A percentile compares a stretch with the other conserved stretches of the same genome.
phyloP scores from a whole-genome alignment of 2,329 filamentous ascomycete genomes.

The Xylariaceae sp. region DNA sequence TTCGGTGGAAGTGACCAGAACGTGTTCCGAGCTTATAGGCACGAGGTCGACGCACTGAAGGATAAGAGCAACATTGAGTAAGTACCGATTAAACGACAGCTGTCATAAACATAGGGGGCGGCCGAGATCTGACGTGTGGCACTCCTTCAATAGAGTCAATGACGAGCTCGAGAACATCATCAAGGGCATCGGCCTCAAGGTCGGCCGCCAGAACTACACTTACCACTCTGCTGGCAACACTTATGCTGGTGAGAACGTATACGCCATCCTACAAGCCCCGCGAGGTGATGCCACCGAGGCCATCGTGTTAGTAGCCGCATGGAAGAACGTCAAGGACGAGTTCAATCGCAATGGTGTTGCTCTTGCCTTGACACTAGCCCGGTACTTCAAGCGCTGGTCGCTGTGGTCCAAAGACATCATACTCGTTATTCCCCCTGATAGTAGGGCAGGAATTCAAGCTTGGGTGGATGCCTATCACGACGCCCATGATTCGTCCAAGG shows the following conservation, averaged over 20 bases:
- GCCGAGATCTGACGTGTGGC: slow-evolving; percentile 15
- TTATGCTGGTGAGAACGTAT: slow-evolving; percentile 85
- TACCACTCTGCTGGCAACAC: slow-evolving; percentile 79
- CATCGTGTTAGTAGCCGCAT: slow-evolving; percentile 88
- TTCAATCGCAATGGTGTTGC: slow-evolving; percentile 88
- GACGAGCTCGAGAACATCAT: slow-evolving; percentile 78
- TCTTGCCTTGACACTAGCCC: slow-evolving; percentile 82
- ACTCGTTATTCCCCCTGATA: slow-evolving; percentile 86
- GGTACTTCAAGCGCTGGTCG: slow-evolving; percentile 98
- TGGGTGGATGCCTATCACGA: slow-evolving; percentile 99
- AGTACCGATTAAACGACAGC: slow-evolving; percentile 29
- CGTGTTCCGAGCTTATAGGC: slow-evolving; percentile 86
- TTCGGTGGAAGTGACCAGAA: slow-evolving; percentile 97
- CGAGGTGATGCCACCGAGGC: slow-evolving; percentile 96
- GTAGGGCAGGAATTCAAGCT: slow-evolving; percentile 86
- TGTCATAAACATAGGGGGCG: not conserved
- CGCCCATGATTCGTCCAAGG: slow-evolving; percentile 73
- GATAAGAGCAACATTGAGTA: slow-evolving; percentile 61
- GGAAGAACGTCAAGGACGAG: slow-evolving; percentile 79
- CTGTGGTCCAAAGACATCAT: slow-evolving; percentile 99
- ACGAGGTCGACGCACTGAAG: slow-evolving; percentile 75
- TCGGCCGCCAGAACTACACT: slow-evolving; percentile 85
- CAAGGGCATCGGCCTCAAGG: slow-evolving; percentile 80
- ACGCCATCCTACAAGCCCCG: slow-evolving; percentile 91
- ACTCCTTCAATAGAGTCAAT: slow-evolving; percentile 57